Percentiles rank a stretch among this genome's conserved stretches.
These are phyloP conservation scores for Talaromyces sp. DNA, from an alignment of 2,329 filamentous ascomycete species.

Conservation along the genomic window DNA sequence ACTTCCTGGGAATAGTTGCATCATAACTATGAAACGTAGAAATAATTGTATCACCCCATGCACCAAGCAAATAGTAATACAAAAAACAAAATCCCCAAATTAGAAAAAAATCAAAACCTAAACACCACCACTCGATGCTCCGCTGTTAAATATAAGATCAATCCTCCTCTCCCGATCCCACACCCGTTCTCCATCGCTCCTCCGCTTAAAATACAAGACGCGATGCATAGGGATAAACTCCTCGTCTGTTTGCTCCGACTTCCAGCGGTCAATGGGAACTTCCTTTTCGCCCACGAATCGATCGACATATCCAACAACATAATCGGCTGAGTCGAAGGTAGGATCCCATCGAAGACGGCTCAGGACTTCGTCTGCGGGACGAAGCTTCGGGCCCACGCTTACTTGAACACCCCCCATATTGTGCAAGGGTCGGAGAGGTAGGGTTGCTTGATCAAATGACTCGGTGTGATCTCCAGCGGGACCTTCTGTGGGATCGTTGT, in stretches of 20 bases:
- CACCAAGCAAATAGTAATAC: neutral
- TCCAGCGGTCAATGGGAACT: slow-evolving; percentile 45
- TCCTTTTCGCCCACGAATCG: slow-evolving; percentile 48
- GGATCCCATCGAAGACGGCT: slow-evolving; percentile 48
- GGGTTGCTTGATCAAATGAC: neutral
- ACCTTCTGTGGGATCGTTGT: neutral
- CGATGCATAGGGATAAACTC: slow-evolving; percentile 54
- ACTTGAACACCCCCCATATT: neutral
- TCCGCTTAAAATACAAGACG: slow-evolving; percentile 46
- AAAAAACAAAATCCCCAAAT: neutral
- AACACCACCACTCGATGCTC: slow-evolving; percentile 10
- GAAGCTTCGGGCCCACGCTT: slow-evolving; percentile 9
- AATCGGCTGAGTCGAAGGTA: slow-evolving; percentile 39
- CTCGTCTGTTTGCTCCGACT: slow-evolving; percentile 49
- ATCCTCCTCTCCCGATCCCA: slow-evolving; percentile 48
- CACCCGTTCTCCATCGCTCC: slow-evolving; percentile 34
- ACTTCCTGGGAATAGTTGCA: neutral
- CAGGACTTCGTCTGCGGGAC: slow-evolving; percentile 35
- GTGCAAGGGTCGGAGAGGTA: neutral
- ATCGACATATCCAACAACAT: slow-evolving; percentile 50
- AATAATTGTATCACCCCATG: neutral
- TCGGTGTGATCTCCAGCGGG: neutral
- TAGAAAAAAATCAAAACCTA: neutral
- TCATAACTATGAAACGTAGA: neutral
- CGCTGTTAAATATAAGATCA: slow-evolving; percentile 45